Conservation (phyloP, 2,329 filamentous ascomycete species). For the Sphaerostilbella broomeana region DNA sequence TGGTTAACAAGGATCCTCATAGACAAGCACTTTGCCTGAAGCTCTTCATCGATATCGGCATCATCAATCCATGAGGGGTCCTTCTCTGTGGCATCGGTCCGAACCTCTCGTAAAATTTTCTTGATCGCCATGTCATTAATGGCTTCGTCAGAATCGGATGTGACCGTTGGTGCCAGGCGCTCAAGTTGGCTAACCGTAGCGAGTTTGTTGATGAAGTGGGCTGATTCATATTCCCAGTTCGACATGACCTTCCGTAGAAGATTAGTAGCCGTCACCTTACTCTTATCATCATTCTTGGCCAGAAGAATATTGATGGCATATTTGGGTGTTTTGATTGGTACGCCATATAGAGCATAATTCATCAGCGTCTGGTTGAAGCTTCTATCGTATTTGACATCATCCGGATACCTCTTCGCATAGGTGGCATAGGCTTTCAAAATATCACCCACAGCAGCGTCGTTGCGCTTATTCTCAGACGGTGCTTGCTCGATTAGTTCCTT, state of each 20-base stretch:
- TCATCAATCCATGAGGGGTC: constrained; percentile 63
- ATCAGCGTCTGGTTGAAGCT: constrained; percentile 76
- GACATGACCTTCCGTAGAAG: constrained; percentile 70
- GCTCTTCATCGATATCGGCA: constrained; percentile 68
- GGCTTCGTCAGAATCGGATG: constrained; percentile 66
- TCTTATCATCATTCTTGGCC: constrained; percentile 65
- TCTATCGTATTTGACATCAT: constrained; percentile 73
- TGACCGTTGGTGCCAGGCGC: constrained; percentile 64
- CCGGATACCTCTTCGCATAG: constrained; percentile 79
- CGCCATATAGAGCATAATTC: constrained; percentile 75
- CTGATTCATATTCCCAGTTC: constrained; percentile 63
- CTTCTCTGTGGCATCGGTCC: constrained; percentile 50
- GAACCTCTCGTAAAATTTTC: constrained; percentile 65
- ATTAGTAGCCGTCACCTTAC: constrained; percentile 74
- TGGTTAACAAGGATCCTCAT: constrained; percentile 83
- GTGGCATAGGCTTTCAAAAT: constrained; percentile 90
- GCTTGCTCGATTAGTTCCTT: constrained; percentile 76
- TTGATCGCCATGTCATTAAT: constrained; percentile 73
- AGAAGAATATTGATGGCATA: constrained; percentile 89
- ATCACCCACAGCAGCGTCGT: constrained; percentile 72
- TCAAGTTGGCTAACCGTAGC: constrained; percentile 69
- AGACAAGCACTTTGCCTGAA: constrained; percentile 75
- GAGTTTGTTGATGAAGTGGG: constrained; percentile 70
- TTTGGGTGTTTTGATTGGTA: constrained; percentile 78
- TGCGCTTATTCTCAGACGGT: constrained; percentile 60